Evolutionary conservation across 1,284 basidiomycete genomes (phyloP).

Genomic region (Sanghuangporus sanghuang): DNA sequence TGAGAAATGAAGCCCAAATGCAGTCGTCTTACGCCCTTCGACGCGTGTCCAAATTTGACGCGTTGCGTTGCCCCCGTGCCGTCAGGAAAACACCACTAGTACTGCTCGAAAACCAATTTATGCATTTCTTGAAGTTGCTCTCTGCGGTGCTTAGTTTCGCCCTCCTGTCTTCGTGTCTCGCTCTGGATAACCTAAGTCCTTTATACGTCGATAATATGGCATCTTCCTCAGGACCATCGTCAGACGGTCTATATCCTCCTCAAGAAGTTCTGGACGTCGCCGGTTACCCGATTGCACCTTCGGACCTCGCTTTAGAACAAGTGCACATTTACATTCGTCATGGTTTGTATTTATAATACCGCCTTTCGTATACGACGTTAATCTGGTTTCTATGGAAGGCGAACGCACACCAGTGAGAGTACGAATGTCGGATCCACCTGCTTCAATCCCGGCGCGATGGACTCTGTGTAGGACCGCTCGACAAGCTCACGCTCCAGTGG

Average conservation of each 20-base stretch:
- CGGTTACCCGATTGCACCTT: constrained; percentile 53
- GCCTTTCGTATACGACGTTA: not conserved
- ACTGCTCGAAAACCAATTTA: no score
- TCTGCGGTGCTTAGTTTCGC: no score
- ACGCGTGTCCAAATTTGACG: no score
- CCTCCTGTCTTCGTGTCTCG: not conserved
- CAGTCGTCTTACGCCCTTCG: no score
- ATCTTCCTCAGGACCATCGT: not conserved
- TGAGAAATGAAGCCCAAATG: no score
- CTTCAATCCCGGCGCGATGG: constrained; percentile 67
- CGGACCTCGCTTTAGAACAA: constrained; percentile 55
- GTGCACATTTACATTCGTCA: constrained; percentile 72
- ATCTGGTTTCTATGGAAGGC: constrained; percentile 33
- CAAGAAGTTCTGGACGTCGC: constrained; percentile 52
- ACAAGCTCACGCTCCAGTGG: constrained; percentile 47
- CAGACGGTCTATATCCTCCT: constrained; percentile 14
- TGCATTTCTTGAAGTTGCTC: no score
- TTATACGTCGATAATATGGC: not conserved
- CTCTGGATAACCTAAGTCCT: not conserved
- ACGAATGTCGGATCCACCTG: constrained; percentile 55
- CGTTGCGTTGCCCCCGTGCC: no score
- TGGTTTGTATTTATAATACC: constrained; percentile 40
- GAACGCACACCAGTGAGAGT: constrained; percentile 70
- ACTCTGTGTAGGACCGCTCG: constrained; percentile 57
- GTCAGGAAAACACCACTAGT: no score